Percentiles rank a stretch among this genome's conserved stretches.
Conservation (phyloP, 371 early-diverging fungal species). For the Zychaea mexicana region DNA sequence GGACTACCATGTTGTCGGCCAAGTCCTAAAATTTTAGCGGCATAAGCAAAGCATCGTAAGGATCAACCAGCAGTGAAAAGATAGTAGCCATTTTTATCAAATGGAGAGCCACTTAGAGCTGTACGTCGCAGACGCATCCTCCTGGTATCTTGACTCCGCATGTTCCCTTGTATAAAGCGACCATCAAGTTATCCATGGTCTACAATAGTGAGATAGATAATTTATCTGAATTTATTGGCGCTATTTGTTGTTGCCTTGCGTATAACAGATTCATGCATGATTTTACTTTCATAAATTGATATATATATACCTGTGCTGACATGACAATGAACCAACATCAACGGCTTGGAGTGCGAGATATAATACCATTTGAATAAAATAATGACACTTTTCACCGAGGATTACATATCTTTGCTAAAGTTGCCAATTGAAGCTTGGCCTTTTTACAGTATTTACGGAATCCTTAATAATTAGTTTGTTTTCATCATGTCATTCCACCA, state of each 20-base stretch:
- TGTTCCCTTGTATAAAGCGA: conserved; percentile 41
- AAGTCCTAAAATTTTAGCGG: conserved; percentile 58
- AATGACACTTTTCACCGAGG: conserved; percentile 55
- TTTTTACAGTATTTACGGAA: background rate
- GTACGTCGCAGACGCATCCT: conserved; percentile 35
- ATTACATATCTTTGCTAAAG: conserved; percentile 52
- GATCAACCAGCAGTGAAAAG: conserved; percentile 55
- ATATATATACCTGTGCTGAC: conserved; percentile 49
- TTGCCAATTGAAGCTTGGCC: conserved; percentile 59
- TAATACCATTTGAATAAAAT: conserved; percentile 54
- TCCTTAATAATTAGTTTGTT: too few relatives aligned
- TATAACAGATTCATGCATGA: background rate
- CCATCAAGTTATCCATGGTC: conserved; percentile 46
- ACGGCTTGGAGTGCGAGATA: conserved; percentile 62
- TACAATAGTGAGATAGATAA: too few relatives aligned
- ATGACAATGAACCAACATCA: conserved; percentile 62
- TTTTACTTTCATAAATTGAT: too few relatives aligned
- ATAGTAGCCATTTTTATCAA: conserved; percentile 48
- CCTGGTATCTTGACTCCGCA: conserved; percentile 46
- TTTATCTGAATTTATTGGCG: too few relatives aligned
- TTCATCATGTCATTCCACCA: background rate
- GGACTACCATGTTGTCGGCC: conserved; percentile 58
- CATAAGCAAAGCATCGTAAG: conserved; percentile 52
- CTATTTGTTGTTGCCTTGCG: too few relatives aligned
- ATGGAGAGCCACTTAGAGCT: conserved; percentile 37